Percentiles rank a stretch among this genome's conserved stretches.
phyloP scores from a whole-genome alignment of 2,329 filamentous ascomycete genomes.

The Penicillium occitanis region DNA sequence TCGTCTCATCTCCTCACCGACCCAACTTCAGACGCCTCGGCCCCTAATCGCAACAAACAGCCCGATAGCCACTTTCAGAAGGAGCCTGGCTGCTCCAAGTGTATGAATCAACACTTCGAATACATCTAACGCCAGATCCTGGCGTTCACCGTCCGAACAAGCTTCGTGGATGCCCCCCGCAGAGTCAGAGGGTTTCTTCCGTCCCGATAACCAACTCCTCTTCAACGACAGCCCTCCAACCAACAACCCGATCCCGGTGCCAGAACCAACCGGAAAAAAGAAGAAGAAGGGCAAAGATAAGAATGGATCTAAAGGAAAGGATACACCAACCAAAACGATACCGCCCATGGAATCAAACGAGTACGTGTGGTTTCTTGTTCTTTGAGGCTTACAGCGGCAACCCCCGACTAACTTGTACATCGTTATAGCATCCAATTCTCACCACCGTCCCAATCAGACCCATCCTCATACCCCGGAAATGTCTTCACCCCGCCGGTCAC shows the following conservation, averaged over 20 bases:
- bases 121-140: not conserved
- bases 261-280: constrained; percentile 37
- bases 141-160: constrained; percentile 11
- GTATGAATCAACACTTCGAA: not conserved
- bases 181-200: constrained; percentile 40
- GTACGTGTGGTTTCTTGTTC: constrained; percentile 30
- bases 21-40: not conserved
- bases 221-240: constrained; percentile 33
- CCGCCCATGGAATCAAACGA: constrained; percentile 36
- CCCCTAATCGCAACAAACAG: not conserved
- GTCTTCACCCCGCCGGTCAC: constrained; percentile 27
- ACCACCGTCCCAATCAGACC: constrained; percentile 31
- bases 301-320: constrained; percentile 38
- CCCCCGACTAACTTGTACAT: constrained; percentile 20
- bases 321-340: constrained; percentile 35
- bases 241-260: constrained; percentile 29
- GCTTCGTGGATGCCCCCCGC: constrained; percentile 45
- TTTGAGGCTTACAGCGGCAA: constrained; percentile 10
- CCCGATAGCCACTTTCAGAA: not conserved
- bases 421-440: constrained; percentile 30
- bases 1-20: constrained; percentile 1
- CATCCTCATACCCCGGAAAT: constrained; percentile 34
- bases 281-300: constrained; percentile 45
- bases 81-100: constrained; percentile 8
- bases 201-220: constrained; percentile 38